Percentiles rank a stretch among this genome's conserved stretches.
Conservation (phyloP, 1,284 basidiomycete species). For the Trichosporon sp. region DNA sequence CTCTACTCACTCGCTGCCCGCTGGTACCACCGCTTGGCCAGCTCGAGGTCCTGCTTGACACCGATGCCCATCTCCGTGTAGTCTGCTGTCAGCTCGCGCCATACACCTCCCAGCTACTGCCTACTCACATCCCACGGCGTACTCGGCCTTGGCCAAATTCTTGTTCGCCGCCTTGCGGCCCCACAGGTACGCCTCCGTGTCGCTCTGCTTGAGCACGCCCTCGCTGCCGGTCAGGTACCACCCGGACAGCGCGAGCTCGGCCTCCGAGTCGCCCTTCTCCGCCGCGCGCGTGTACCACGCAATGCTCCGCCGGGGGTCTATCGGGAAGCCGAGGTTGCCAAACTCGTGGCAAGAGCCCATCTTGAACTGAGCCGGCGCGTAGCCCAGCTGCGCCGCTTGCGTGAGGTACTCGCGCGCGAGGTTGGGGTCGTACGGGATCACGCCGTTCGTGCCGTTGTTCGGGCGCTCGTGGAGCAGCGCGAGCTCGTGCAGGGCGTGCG, state of each 20-base stretch:
- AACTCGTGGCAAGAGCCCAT: constrained; percentile 94
- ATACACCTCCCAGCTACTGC: neutral
- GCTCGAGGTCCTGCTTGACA: constrained; percentile 88
- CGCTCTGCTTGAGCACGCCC: constrained; percentile 92
- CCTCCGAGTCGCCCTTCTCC: constrained; percentile 88
- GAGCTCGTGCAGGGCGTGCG: constrained; percentile 95
- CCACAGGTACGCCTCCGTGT: constrained; percentile 97
- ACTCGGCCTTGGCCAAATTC: constrained; percentile 87
- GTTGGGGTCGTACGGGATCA: constrained; percentile 52
- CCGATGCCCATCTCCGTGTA: constrained; percentile 98
- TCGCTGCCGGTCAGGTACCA: constrained; percentile 97
- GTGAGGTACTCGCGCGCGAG: constrained; percentile 81
- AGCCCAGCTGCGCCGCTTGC: constrained; percentile 88
- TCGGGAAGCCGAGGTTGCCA: constrained; percentile 78
- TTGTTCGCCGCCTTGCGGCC: constrained; percentile 87
- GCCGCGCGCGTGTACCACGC: constrained; percentile 99
- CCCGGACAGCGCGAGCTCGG: constrained; percentile 89
- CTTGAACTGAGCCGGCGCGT: constrained; percentile 90
- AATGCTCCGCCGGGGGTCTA: constrained; percentile 88
- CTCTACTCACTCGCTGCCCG: constrained; percentile 75
- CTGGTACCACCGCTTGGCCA: constrained; percentile 99
- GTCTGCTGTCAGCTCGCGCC: constrained; percentile 48
- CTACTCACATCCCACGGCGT: constrained; percentile 72
- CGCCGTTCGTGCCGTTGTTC: constrained; percentile 27
- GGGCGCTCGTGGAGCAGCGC: constrained; percentile 78